phyloP scores from a whole-genome alignment of 2,329 filamentous ascomycete genomes.

The Triangularia verruculosa region DNA sequence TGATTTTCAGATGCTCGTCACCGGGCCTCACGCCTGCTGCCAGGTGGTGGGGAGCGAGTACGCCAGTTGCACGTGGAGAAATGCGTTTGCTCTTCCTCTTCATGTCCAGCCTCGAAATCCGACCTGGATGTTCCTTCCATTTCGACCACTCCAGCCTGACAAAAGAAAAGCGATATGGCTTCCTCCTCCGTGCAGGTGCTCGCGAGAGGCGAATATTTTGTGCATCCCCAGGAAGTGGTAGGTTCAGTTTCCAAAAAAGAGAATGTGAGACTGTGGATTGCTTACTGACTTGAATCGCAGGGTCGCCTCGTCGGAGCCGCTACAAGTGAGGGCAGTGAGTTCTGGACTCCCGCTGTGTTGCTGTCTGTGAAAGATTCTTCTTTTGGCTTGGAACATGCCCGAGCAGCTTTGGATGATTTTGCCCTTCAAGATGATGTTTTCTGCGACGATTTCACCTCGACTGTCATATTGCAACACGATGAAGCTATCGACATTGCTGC shows the following conservation, averaged over 20 bases:
- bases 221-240: no score
- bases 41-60: no score
- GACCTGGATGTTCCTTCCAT: no score
- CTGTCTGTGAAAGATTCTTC: not conserved
- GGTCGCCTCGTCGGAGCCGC: not conserved
- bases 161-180: not conserved
- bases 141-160: no score
- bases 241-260: no score
- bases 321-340: not conserved
- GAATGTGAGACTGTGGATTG: not conserved
- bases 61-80: no score
- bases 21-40: no score
- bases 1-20: no score
- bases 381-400: not conserved
- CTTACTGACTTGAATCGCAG: no score
- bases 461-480: not conserved
- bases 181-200: not conserved
- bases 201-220: not conserved
- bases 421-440: not conserved
- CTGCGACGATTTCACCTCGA: constrained; percentile 1
- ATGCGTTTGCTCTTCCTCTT: no score
- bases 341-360: not conserved
- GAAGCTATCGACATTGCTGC: not conserved
- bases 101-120: no score
- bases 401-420: not conserved